These are phyloP conservation scores for Aspergillus fumigatus DNA, from an alignment of 2,329 filamentous ascomycete genomes.

Conservation along the genomic window DNA sequence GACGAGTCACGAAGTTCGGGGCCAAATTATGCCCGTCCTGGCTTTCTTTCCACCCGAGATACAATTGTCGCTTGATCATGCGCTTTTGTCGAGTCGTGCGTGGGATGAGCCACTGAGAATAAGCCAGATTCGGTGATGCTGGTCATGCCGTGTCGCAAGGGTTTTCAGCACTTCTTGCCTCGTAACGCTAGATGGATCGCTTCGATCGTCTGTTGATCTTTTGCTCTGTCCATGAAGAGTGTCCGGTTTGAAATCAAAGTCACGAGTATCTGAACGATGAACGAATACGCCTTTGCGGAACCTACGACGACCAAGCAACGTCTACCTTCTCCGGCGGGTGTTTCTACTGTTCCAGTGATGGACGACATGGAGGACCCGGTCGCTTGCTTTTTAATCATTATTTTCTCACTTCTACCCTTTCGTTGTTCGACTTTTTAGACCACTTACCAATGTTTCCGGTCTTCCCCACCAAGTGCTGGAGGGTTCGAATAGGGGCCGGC, in stretches of 20 bases:
- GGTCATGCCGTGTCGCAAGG: conserved; percentile 29
- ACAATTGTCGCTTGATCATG: neutral
- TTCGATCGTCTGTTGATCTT: conserved; percentile 6
- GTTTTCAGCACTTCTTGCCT: conserved; percentile 10
- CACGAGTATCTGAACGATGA: conserved; percentile 25
- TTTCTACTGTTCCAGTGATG: neutral
- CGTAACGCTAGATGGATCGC: conserved; percentile 11
- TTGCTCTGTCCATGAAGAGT: conserved; percentile 8
- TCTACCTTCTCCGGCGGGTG: neutral
- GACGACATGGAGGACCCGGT: neutral
- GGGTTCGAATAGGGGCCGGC: conserved; percentile 11
- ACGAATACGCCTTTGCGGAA: conserved; percentile 22
- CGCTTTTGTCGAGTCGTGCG: conserved; percentile 11
- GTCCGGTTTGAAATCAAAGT: conserved; percentile 12
- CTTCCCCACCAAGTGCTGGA: conserved; percentile 21
- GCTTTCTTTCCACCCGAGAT: neutral
- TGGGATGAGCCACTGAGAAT: neutral
- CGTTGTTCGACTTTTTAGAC: conserved; percentile 12
- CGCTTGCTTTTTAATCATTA: neutral
- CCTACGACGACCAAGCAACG: conserved; percentile 11
- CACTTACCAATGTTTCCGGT: conserved; percentile 9
- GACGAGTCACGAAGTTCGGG: conserved; percentile 3
- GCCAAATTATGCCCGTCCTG: neutral
- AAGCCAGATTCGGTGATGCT: conserved; percentile 28
- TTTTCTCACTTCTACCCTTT: conserved; percentile 4